These are phyloP conservation scores for Diplodia mutila DNA, from an alignment of 2,329 filamentous ascomycete genomes.

Conservation along the genomic window DNA sequence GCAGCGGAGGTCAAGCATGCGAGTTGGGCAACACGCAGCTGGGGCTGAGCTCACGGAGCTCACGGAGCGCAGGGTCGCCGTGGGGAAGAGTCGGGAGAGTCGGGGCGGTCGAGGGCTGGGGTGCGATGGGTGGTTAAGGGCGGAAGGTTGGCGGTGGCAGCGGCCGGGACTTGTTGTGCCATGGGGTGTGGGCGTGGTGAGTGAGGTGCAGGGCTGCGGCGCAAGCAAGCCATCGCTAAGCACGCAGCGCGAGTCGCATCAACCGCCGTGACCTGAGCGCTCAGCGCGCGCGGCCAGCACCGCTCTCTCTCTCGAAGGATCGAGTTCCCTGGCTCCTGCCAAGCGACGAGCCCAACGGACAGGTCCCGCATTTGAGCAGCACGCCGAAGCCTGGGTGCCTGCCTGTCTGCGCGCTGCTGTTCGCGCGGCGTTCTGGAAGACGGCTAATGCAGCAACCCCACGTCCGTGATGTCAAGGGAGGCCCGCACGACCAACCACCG, in stretches of 20 bases:
- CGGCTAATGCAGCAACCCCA: conserved; percentile 21
- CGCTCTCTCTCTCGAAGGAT: conserved; percentile 2
- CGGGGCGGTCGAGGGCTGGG: neutral
- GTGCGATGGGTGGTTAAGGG: neutral
- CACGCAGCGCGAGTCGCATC: conserved; percentile 8
- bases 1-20: conserved; percentile 17
- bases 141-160: neutral
- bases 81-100: neutral
- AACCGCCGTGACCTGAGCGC: conserved; percentile 1
- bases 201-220: conserved; percentile 5
- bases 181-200: neutral
- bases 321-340: conserved; percentile 15
- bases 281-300: neutral
- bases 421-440: conserved; percentile 7
- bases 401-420: neutral
- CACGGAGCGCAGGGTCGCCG: neutral
- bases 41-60: neutral
- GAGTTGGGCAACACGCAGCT: neutral
- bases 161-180: neutral
- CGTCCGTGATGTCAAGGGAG: conserved; percentile 23
- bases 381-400: neutral
- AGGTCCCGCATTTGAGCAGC: conserved; percentile 4
- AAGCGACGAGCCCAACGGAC: neutral
- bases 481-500: neutral
- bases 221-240: conserved; percentile 22